These are phyloP conservation scores for Nicotiana obtusifolia DNA, from an alignment of 257 asterid species.

Conservation along the genomic window DNA sequence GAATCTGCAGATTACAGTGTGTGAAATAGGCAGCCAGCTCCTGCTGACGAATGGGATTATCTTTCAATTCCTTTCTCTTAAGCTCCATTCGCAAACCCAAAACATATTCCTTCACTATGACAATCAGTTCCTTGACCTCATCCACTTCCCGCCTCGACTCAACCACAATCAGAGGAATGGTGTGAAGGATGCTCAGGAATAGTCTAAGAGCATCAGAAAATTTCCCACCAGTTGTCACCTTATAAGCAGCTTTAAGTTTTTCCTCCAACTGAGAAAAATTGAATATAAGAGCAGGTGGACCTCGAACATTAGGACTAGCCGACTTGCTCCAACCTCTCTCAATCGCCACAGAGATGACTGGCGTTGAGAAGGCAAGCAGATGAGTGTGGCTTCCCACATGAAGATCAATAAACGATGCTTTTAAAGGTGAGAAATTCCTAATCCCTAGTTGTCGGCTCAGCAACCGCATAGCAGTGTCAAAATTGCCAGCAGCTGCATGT, in stretches of 20 bases:
- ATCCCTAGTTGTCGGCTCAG: conserved; percentile 79
- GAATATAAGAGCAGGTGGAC: conserved; percentile 72
- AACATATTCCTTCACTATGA: conserved; percentile 66
- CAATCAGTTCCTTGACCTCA: conserved; percentile 66
- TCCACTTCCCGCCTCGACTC: conserved; percentile 81
- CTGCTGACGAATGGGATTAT: conserved; percentile 69
- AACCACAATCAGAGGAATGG: conserved; percentile 68
- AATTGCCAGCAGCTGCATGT: conserved; percentile 92
- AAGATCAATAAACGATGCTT: conserved; percentile 56
- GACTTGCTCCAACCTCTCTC: conserved; percentile 84
- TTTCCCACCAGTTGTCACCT: conserved; percentile 65
- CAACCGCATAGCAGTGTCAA: conserved; percentile 88
- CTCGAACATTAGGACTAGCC: conserved; percentile 62
- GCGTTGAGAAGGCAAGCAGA: conserved; percentile 66
- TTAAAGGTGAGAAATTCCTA: conserved; percentile 62
- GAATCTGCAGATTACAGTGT: conserved; percentile 73
- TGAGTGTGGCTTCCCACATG: conserved; percentile 75
- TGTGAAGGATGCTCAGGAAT: conserved; percentile 58
- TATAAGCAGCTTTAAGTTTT: conserved; percentile 70
- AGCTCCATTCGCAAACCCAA: conserved; percentile 78
- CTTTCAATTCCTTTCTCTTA: conserved; percentile 65
- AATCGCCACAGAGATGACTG: conserved; percentile 56
- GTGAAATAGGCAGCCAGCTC: conserved; percentile 93
- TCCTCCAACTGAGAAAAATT: conserved; percentile 70
- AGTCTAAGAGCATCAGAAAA: conserved; percentile 61